Base-by-base conservation (phyloP, 306 rosid species). In the Quercus wislizeni region DNA sequence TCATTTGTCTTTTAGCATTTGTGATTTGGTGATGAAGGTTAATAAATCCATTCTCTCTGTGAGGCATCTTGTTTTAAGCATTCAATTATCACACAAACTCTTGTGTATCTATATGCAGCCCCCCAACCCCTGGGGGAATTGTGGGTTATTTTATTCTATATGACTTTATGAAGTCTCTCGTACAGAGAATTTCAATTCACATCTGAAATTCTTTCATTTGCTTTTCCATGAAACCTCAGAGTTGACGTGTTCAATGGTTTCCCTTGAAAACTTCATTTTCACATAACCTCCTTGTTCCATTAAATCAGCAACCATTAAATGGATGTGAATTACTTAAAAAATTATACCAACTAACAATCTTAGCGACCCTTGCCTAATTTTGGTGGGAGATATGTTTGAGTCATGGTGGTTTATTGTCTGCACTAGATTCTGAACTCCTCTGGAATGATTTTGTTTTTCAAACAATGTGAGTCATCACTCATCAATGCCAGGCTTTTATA, bases 381-480 rank as follows among this genome's bases (percentile, higher is more conserved):
- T 35, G 52, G 8, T 68, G 49, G 52, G 13, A 35, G 55, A 61
- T 62, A 28, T 8, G 38, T 70, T 33, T 19, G 14, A 75, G 46
- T 49, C 59, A 35, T 76, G 71, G 70, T 65, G 73, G 55, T 69
- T 52, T 64, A 72, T 33, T 73, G 55, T 75, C 64, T 81, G 67
- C 33, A 25, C 41, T 38, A 35, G 17, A 68, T 35, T 68, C 54
- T 33, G 20, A n/a, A 30, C 23, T 35, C 55, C 33, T 58, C 21
- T 55, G 41, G 11, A 25, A 21, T 76, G 20, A 9, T 19, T 77
- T 74, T 77, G 11, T 79, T 35, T 69, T 63, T 30, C 27, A 21
- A 61, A 28, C 12, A 71, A 70, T 43, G 38, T 51, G 72, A 20
- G 41, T 74, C 72, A 57, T 58, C 46, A 76, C 51, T 65, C 68